Evolutionary conservation across 2,329 filamentous ascomycete genomes (phyloP), one percentile per base, ranked within the genome.

Genomic region (Metarhizium sp.): DNA sequence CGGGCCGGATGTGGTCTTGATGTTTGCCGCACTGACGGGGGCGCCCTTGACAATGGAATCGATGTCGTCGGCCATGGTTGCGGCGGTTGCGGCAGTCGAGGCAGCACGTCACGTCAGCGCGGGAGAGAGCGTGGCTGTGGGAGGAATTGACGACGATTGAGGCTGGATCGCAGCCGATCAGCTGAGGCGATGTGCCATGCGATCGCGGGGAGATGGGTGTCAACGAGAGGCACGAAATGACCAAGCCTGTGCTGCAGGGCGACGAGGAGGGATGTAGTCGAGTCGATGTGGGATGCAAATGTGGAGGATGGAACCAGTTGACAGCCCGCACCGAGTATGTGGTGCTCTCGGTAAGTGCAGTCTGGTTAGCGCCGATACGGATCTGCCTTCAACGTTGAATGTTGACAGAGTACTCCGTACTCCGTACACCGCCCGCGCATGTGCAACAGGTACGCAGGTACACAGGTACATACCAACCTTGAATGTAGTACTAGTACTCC

Each of bases 1-100:
- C 53, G 73, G 73, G 63, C 69, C 64, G 52, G 74, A 67, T 18
- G 54, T 61, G 55, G 60, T 58, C 57, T 73, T 73, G 60, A 74
- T 74, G 63, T 72, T 71, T 63, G 82, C 77, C 62, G 81, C 79
- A 55, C 86, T 80, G 57, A 84, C 76, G 57, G 90, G 87, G 51
- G 90, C 86, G 66, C 92, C 92, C 75, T 96, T 97, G 74, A 97
- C 90, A 65, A 96, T 81, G 65, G 91, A 90, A 74, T 96, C 92
- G 67, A 95, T 78, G 59, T 81, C 76, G 67, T 85, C 80, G 63
- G 82, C 76, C 83, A 87, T 87, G 53, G 55, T 42, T 10, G 43
- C 36, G 20, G 25, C 25, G 25, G 25, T 25, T 25, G 25, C 25
- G 25, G 25, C 25, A 25, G 25, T 25, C 25, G 25, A 25, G 25